These are phyloP conservation scores for Mortierella claussenii DNA, from an alignment of 192 early-diverging fungal genomes.

Conservation along the genomic window DNA sequence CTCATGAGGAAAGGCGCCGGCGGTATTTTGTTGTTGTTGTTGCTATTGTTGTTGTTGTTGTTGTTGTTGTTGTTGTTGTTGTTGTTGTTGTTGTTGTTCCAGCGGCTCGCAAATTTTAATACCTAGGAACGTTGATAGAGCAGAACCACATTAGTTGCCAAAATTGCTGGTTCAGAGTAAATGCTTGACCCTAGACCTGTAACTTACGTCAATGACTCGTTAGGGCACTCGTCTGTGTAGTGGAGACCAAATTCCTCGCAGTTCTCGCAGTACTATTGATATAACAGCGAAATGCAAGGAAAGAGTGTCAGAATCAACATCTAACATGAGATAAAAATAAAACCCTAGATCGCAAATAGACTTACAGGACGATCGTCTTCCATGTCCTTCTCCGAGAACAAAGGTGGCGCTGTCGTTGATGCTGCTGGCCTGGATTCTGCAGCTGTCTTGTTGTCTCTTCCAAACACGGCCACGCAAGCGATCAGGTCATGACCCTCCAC, in stretches of 20 bases:
- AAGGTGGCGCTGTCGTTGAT: background rate
- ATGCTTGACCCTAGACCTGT: too few relatives aligned
- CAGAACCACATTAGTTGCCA: background rate
- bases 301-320: background rate
- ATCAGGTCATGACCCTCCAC: conserved; percentile 69
- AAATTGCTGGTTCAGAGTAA: too few relatives aligned
- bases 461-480: conserved; percentile 65
- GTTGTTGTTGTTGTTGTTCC: too few relatives aligned
- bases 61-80: too few relatives aligned
- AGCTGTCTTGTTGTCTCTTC: conserved; percentile 12
- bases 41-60: too few relatives aligned
- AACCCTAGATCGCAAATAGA: background rate
- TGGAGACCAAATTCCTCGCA: conserved; percentile 79
- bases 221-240: conserved; percentile 77
- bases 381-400: conserved; percentile 8
- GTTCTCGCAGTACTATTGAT: conserved; percentile 75
- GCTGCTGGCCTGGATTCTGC: background rate
- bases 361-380: conserved; percentile 59
- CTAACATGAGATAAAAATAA: conserved; percentile 1
- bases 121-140: conserved; percentile 1
- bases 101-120: conserved; percentile 1
- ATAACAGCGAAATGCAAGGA: background rate
- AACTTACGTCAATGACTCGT: conserved; percentile 55
- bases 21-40: too few relatives aligned
- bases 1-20: too few relatives aligned